These are phyloP conservation scores for Chenopodium quinoa DNA, from an alignment of 148 eudicot species.

Conservation along the genomic window DNA sequence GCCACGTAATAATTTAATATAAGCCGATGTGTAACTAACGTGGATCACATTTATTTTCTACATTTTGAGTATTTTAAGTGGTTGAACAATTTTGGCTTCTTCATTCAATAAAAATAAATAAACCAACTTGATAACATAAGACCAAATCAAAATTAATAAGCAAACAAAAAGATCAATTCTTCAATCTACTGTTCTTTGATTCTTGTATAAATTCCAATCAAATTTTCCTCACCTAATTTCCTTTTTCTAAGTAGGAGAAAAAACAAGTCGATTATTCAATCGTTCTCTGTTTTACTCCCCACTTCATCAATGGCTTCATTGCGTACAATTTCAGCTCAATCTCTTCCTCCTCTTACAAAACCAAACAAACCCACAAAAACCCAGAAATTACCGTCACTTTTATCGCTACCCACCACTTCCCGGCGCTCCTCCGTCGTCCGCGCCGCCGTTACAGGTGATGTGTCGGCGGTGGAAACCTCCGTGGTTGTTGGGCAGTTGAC, in stretches of 20 bases:
- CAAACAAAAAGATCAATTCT: too few relatives aligned
- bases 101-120: too few relatives aligned
- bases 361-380: constrained; percentile 23
- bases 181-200: too few relatives aligned
- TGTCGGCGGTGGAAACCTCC: not conserved
- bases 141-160: too few relatives aligned
- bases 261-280: constrained; percentile 14
- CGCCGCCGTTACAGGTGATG: constrained; percentile 36
- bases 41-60: too few relatives aligned
- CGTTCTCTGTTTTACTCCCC: constrained; percentile 20
- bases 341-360: constrained; percentile 3
- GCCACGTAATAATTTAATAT: too few relatives aligned
- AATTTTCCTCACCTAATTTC: not conserved
- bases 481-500: constrained; percentile 58
- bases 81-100: too few relatives aligned
- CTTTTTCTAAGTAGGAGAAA: constrained; percentile 25
- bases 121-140: too few relatives aligned
- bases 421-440: constrained; percentile 17
- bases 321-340: constrained; percentile 19
- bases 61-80: too few relatives aligned
- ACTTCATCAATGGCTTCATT: constrained; percentile 25
- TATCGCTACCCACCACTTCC: not conserved
- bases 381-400: not conserved
- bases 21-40: too few relatives aligned
- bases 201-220: too few relatives aligned